phyloP scores from a whole-genome alignment of 495 filamentous ascomycete species.

The Neurospora discreta region DNA sequence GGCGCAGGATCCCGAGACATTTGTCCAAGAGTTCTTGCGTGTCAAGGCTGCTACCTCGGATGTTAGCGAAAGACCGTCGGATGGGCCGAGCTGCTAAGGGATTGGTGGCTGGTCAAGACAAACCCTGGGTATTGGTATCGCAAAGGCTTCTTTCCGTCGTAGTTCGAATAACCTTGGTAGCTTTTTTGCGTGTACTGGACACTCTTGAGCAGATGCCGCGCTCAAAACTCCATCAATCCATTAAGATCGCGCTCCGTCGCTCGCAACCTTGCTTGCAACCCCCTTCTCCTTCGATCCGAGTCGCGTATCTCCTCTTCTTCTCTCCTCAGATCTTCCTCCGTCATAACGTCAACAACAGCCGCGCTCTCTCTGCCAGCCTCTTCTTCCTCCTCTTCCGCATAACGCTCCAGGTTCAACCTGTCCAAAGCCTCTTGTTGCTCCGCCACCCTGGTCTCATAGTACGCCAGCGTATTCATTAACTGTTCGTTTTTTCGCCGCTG shows the following conservation, averaged over 20 bases:
- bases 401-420: constrained; percentile 50
- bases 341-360: constrained; percentile 38
- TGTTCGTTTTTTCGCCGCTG: constrained; percentile 62
- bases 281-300: constrained; percentile 65
- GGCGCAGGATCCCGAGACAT: constrained; percentile 49
- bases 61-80: constrained; percentile 2
- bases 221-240: constrained; percentile 40
- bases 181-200: not conserved
- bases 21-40: constrained; percentile 44
- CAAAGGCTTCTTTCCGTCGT: not conserved
- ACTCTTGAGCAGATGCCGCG: not conserved
- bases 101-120: not conserved
- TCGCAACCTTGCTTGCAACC: constrained; percentile 64
- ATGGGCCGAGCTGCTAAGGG: constrained; percentile 5
- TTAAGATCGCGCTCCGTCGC: constrained; percentile 75
- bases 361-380: constrained; percentile 27
- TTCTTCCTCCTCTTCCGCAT: constrained; percentile 35
- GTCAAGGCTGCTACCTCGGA: constrained; percentile 27
- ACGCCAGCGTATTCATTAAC: constrained; percentile 60
- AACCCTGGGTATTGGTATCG: not conserved
- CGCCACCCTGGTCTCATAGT: constrained; percentile 69
- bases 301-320: constrained; percentile 73
- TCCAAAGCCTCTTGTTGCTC: constrained; percentile 67
- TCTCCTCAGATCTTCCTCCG: constrained; percentile 60
- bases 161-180: not conserved